These are phyloP conservation scores for Ogataea pini DNA, from an alignment of 805 yeast species.

Conservation along the genomic window DNA sequence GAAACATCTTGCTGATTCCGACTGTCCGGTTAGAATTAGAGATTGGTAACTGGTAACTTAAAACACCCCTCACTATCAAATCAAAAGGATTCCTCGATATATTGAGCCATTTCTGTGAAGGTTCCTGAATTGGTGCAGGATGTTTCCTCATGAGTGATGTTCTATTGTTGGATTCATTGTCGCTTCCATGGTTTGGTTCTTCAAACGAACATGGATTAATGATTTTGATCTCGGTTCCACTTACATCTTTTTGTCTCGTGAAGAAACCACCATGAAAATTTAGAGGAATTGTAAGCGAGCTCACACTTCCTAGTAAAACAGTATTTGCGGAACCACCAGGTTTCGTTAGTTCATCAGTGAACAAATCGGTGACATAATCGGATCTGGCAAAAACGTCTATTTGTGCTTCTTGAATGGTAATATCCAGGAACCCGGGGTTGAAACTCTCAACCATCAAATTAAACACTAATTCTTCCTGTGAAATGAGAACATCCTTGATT, in stretches of 20 bases:
- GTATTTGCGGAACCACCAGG: constrained; percentile 40
- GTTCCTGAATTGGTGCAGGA: constrained; percentile 22
- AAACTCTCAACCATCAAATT: constrained; percentile 75
- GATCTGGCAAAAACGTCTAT: constrained; percentile 84
- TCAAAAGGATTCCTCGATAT: constrained; percentile 83
- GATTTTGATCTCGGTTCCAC: constrained; percentile 70
- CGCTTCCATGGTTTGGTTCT: constrained; percentile 15
- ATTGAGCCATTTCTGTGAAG: constrained; percentile 63
- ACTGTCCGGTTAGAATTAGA: constrained; percentile 53
- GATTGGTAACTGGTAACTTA: constrained; percentile 76
- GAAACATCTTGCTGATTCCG: constrained; percentile 58
- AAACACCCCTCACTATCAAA: constrained; percentile 76
- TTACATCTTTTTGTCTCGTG: constrained; percentile 55
- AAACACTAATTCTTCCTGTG: constrained; percentile 83
- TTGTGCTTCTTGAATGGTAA: constrained; percentile 63
- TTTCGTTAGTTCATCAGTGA: background rate
- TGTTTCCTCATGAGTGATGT: background rate
- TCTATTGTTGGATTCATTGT: constrained; percentile 2
- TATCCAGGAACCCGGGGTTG: constrained; percentile 83
- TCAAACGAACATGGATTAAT: constrained; percentile 63
- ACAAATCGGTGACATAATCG: constrained; percentile 39
- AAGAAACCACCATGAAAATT: constrained; percentile 78
- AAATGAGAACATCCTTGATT: constrained; percentile 72
- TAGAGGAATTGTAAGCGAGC: constrained; percentile 68
- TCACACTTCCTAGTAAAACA: constrained; percentile 70